These are phyloP conservation scores for Rhamnella rubrinervis DNA, from an alignment of 331 rosid genomes.

Conservation along the genomic window DNA sequence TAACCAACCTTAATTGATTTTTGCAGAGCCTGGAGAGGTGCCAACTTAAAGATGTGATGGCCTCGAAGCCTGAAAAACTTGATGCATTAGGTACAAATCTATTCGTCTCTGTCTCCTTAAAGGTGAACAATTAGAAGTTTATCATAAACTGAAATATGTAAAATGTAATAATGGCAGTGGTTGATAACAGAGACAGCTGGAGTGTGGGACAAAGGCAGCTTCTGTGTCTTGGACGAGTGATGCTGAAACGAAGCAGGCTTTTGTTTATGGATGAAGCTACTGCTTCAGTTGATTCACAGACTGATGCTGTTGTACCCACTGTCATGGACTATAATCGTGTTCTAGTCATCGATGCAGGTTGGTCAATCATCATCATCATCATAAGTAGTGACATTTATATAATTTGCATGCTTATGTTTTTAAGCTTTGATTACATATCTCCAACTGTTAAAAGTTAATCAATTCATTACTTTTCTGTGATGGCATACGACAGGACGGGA, in stretches of 20 bases:
- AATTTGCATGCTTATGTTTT: not conserved
- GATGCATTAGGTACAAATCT: conserved; percentile 52
- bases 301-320: conserved; percentile 78
- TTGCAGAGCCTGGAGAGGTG: conserved; percentile 76
- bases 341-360: conserved; percentile 77
- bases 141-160: not conserved
- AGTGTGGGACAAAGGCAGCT: conserved; percentile 97
- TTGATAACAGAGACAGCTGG: conserved; percentile 82
- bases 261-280: conserved; percentile 95
- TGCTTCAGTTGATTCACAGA: conserved; percentile 90
- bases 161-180: conserved; percentile 32
- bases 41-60: conserved; percentile 78
- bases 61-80: conserved; percentile 70
- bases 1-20: not conserved
- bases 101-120: not conserved
- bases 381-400: too few relatives aligned
- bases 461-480: not conserved
- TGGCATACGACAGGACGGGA: conserved; percentile 50
- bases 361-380: not conserved
- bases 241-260: conserved; percentile 79
- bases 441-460: too few relatives aligned
- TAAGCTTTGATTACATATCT: too few relatives aligned
- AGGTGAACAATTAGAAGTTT: not conserved
- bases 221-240: conserved; percentile 82
- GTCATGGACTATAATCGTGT: conserved; percentile 90